These are phyloP conservation scores for Strigomonas galati DNA, from an alignment of 208 protist genomes.

Conservation along the genomic window DNA sequence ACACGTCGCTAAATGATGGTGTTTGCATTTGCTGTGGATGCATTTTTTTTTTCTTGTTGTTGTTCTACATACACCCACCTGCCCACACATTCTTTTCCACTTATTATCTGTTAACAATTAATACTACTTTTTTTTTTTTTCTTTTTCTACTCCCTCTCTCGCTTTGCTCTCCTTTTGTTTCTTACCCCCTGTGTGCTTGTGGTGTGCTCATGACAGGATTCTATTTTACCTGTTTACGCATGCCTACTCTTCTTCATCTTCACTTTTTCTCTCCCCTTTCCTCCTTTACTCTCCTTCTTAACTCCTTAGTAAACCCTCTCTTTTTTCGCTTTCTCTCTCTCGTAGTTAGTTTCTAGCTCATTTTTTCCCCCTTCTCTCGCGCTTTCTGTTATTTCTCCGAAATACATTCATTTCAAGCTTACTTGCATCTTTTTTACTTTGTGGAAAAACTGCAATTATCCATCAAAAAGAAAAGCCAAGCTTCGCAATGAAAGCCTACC, in stretches of 20 bases:
- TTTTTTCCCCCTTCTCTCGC: neutral
- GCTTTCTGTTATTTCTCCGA: neutral
- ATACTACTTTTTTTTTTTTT: neutral
- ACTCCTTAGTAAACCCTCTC: too few relatives aligned
- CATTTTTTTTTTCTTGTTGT: constrained; percentile 25
- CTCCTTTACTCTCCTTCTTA: too few relatives aligned
- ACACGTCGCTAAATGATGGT: constrained; percentile 7
- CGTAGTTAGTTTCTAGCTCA: neutral
- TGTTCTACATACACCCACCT: constrained; percentile 1
- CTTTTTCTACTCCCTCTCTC: neutral
- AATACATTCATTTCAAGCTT: neutral
- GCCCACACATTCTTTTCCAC: neutral
- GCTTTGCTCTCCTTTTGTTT: neutral
- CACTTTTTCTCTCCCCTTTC: too few relatives aligned
- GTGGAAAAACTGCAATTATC: too few relatives aligned
- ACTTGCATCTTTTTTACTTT: neutral
- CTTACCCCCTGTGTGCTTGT: too few relatives aligned
- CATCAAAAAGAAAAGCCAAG: too few relatives aligned
- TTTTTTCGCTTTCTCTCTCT: too few relatives aligned
- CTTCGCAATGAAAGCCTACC: neutral
- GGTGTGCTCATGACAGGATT: too few relatives aligned
- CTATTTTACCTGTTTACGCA: constrained; percentile 15
- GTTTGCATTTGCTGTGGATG: neutral
- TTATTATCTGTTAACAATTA: neutral
- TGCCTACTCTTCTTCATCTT: neutral